A percentile compares a stretch with the other conserved stretches of the same genome.
These are phyloP conservation scores for Trametes pubescens DNA, from an alignment of 1,284 basidiomycete genomes.

Conservation along the genomic window DNA sequence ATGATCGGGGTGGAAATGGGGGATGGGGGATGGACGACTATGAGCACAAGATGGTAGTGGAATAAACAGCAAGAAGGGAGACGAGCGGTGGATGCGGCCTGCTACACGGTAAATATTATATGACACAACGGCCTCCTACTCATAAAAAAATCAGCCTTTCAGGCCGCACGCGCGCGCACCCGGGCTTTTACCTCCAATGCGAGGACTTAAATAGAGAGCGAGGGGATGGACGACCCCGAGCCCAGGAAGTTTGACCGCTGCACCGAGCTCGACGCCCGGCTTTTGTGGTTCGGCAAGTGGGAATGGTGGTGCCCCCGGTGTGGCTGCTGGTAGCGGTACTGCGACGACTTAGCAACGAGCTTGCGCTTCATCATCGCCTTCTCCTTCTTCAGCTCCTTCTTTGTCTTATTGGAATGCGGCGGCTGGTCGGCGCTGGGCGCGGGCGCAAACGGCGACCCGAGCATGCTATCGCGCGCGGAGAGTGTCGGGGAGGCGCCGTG, in stretches of 20 bases:
- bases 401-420: conserved; percentile 35
- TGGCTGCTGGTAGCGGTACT: conserved; percentile 50
- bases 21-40: conserved; percentile 11
- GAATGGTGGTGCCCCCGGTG: conserved; percentile 60
- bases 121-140: conserved; percentile 9
- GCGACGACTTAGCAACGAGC: conserved; percentile 51
- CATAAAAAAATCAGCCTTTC: not conserved
- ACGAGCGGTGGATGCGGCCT: not conserved
- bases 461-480: conserved; percentile 62
- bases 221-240: conserved; percentile 37
- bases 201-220: conserved; percentile 36
- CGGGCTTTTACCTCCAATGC: not conserved
- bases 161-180: not conserved
- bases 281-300: conserved; percentile 65
- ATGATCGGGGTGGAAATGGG: not conserved
- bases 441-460: conserved; percentile 30
- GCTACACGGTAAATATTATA: conserved; percentile 16
- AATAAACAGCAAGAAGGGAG: conserved; percentile 19
- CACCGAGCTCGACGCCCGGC: conserved; percentile 61
- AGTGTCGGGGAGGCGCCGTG: conserved; percentile 60
- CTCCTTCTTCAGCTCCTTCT: conserved; percentile 61
- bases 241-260: conserved; percentile 60
- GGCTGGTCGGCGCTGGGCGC: conserved; percentile 23
- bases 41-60: conserved; percentile 22
- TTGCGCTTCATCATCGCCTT: conserved; percentile 67